These are phyloP conservation scores for Brasenia schreberi DNA, from an alignment of 164 flowering plant genomes.

Conservation along the genomic window DNA sequence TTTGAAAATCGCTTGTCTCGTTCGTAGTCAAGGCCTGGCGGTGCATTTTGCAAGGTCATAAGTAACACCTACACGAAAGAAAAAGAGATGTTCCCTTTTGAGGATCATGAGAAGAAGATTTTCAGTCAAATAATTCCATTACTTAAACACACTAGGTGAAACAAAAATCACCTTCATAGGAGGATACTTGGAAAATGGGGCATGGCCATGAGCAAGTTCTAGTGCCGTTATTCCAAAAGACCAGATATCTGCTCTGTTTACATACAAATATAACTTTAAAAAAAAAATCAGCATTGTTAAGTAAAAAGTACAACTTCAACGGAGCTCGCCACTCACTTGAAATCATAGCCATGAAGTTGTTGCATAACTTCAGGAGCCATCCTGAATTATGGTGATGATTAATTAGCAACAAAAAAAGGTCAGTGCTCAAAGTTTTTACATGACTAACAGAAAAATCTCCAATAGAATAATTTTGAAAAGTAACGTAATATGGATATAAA, in stretches of 20 bases:
- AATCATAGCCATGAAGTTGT: conserved; percentile 93
- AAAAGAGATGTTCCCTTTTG: background rate
- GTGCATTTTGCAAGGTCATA: conserved; percentile 98
- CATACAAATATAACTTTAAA: conserved; percentile 5
- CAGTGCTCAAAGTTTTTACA: background rate
- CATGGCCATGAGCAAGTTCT: conserved; percentile 99
- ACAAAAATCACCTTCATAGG: conserved; percentile 73
- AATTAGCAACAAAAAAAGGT: background rate
- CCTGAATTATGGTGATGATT: conserved; percentile 27
- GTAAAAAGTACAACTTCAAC: background rate
- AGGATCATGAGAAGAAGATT: background rate
- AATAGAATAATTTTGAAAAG: no score
- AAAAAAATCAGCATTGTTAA: background rate
- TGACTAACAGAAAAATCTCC: background rate
- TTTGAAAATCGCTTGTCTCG: conserved; percentile 86
- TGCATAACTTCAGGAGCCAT: conserved; percentile 99
- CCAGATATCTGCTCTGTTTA: conserved; percentile 96
- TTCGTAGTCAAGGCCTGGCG: conserved; percentile 97
- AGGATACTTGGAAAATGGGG: conserved; percentile 99
- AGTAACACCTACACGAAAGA: conserved; percentile 56
- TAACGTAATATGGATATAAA: background rate
- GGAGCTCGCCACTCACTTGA: conserved; percentile 49
- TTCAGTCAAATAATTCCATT: background rate
- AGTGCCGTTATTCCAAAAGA: conserved; percentile 97
- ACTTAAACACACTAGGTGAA: background rate